Conservation (phyloP, 2,329 filamentous ascomycete genomes). For the Scedosporium apiospermum region DNA sequence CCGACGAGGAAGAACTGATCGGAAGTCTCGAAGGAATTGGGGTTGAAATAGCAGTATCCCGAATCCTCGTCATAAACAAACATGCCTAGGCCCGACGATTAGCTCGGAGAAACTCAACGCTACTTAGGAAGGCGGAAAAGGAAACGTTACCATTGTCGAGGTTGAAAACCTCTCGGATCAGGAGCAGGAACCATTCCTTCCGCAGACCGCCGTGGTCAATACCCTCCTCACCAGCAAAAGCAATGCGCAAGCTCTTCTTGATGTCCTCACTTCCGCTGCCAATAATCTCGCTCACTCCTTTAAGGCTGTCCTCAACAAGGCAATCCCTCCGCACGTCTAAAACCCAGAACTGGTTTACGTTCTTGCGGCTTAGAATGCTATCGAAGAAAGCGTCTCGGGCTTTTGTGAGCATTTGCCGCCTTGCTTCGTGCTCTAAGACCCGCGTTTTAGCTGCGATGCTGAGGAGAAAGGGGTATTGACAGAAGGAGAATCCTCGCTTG, state of each 20-base stretch:
- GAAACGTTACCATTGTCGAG: conserved; percentile 62
- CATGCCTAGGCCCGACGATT: conserved; percentile 49
- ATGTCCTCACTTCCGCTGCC: conserved; percentile 74
- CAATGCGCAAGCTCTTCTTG: conserved; percentile 80
- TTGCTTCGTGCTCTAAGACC: conserved; percentile 80
- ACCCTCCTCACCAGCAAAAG: conserved; percentile 81
- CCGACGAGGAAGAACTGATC: conserved; percentile 89
- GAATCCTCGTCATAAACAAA: conserved; percentile 91
- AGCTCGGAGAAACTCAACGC: conserved; percentile 4
- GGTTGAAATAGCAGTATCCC: conserved; percentile 87
- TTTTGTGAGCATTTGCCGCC: conserved; percentile 80
- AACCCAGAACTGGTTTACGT: conserved; percentile 67
- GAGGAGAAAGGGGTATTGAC: conserved; percentile 84
- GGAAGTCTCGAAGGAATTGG: conserved; percentile 78
- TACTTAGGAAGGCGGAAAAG: neutral
- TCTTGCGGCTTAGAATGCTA: conserved; percentile 68
- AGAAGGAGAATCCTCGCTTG: conserved; percentile 69
- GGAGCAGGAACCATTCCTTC: conserved; percentile 89
- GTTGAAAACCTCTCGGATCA: conserved; percentile 84
- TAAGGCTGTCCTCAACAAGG: conserved; percentile 78
- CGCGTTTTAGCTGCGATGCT: conserved; percentile 90
- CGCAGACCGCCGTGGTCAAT: conserved; percentile 81
- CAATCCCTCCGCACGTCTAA: conserved; percentile 75
- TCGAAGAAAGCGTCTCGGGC: conserved; percentile 86
- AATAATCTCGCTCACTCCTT: conserved; percentile 74